Evolutionary conservation across 2,329 filamentous ascomycete species (phyloP).

Genomic region (Colletotrichum truncatum): DNA sequence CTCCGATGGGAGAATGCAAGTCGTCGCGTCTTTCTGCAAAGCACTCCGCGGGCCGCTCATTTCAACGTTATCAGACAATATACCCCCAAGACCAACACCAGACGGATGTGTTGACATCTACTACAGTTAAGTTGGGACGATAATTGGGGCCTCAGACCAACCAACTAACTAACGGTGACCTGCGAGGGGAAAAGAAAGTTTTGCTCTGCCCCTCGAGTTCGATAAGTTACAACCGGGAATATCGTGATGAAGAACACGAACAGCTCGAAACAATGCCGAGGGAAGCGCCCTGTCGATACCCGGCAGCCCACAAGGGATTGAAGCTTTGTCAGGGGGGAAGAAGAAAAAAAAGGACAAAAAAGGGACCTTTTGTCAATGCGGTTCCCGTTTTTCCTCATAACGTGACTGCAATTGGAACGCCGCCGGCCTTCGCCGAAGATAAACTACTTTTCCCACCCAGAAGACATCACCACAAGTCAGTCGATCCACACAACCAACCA

Average conservation of each 20-base stretch:
- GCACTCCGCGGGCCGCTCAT: not conserved
- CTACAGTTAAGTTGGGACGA: too few relatives aligned
- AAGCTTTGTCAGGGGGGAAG: too few relatives aligned
- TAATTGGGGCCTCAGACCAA: too few relatives aligned
- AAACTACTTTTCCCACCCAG: not conserved
- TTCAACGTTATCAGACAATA: constrained; percentile 17
- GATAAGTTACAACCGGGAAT: not conserved
- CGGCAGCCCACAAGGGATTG: not conserved
- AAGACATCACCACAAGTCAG: not conserved
- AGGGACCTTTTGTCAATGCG: not conserved
- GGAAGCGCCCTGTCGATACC: constrained; percentile 3
- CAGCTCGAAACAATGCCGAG: not conserved
- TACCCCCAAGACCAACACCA: not conserved
- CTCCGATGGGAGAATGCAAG: not conserved
- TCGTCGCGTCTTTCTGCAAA: constrained; percentile 4
- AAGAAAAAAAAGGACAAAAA: too few relatives aligned
- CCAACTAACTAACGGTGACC: too few relatives aligned
- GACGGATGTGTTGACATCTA: too few relatives aligned
- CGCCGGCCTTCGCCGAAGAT: not conserved
- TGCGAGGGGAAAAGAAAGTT: too few relatives aligned
- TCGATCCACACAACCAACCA: too few relatives aligned
- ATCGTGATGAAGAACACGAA: not conserved
- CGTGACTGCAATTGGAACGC: not conserved
- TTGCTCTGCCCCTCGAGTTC: not conserved
- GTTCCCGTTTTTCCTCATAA: not conserved